Conservation (phyloP, 768 basidiomycete species). For the Leccinum subgranulosum region DNA sequence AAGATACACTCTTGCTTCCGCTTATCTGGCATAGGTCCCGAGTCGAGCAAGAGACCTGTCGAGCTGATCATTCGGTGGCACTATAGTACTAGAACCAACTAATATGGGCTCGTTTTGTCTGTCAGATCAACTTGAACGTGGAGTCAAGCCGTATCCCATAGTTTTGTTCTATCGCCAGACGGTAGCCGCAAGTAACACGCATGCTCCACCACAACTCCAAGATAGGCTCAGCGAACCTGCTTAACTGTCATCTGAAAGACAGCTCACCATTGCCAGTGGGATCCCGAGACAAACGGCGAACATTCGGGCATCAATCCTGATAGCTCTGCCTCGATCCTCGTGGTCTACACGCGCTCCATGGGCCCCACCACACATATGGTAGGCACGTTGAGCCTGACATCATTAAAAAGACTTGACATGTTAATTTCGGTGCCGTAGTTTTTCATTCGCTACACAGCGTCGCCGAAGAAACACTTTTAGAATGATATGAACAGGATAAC, state of each 20-base stretch:
- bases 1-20: neutral
- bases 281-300: neutral
- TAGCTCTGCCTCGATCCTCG: slow-evolving; percentile 9
- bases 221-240: neutral
- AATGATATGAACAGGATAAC: neutral
- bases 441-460: slow-evolving; percentile 1
- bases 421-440: slow-evolving; percentile 18
- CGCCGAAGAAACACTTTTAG: neutral
- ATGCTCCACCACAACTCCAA: neutral
- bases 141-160: neutral
- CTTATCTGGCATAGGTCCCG: neutral
- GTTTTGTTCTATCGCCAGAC: neutral
- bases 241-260: neutral
- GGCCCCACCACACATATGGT: slow-evolving; percentile 5
- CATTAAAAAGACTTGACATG: neutral
- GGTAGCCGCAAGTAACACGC: neutral
- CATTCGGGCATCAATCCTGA: neutral
- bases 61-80: neutral
- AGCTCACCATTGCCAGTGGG: neutral
- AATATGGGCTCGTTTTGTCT: neutral
- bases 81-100: neutral
- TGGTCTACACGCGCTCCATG: slow-evolving; percentile 12
- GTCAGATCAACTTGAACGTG: neutral
- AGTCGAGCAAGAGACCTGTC: neutral
- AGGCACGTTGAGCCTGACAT: slow-evolving; percentile 8